These are phyloP conservation scores for Claviceps africana DNA, from an alignment of 2,329 filamentous ascomycete species.

Conservation along the genomic window DNA sequence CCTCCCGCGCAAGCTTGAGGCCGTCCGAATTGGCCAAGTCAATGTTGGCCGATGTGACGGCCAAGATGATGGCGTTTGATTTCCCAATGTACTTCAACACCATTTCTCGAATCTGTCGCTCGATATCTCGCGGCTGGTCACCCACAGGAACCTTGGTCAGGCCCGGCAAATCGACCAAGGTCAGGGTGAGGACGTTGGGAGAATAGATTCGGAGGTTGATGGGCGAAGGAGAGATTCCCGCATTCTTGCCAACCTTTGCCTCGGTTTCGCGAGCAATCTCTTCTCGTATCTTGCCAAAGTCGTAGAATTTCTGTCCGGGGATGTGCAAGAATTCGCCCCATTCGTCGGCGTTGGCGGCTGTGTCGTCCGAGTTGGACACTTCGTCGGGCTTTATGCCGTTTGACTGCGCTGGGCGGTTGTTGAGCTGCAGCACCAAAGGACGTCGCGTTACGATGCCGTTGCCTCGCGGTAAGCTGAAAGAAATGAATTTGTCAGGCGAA, in stretches of 20 bases:
- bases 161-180: constrained; percentile 89
- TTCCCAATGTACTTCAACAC: constrained; percentile 98
- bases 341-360: constrained; percentile 82
- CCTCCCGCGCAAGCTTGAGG: constrained; percentile 87
- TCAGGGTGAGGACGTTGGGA: constrained; percentile 92
- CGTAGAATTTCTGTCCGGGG: constrained; percentile 90
- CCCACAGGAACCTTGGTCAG: constrained; percentile 94
- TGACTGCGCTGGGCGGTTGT: constrained; percentile 67
- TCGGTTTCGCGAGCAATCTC: constrained; percentile 96
- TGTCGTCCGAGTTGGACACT: constrained; percentile 55
- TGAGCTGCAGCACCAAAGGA: constrained; percentile 91
- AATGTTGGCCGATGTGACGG: constrained; percentile 91
- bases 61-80: constrained; percentile 93
- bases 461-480: constrained; percentile 73
- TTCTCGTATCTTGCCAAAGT: constrained; percentile 96
- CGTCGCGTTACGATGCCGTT: constrained; percentile 94
- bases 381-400: constrained; percentile 62
- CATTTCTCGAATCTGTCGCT: constrained; percentile 94
- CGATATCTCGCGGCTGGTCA: constrained; percentile 92
- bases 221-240: constrained; percentile 86
- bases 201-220: constrained; percentile 99
- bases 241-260: constrained; percentile 89
- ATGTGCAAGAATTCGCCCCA: constrained; percentile 99
- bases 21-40: constrained; percentile 98
- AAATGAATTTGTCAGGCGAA: background rate